phyloP scores from a whole-genome alignment of 352 stramenopile species.

The Phytophthora cryptogea region DNA sequence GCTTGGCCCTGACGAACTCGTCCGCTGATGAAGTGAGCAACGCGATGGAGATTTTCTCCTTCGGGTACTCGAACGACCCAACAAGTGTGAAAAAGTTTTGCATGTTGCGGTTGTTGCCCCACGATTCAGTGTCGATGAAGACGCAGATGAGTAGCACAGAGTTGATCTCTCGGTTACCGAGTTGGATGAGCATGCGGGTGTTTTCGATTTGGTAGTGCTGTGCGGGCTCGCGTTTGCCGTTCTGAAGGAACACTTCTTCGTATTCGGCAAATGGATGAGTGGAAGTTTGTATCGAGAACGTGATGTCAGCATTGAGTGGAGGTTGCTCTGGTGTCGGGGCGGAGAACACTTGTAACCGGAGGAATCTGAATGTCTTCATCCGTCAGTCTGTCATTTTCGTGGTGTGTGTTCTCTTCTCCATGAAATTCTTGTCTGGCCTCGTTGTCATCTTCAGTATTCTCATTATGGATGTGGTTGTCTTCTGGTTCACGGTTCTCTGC shows the following conservation, averaged over 20 bases:
- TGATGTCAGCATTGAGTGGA: constrained; percentile 11
- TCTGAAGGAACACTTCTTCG: constrained; percentile 21
- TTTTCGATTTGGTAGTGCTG: constrained; percentile 29
- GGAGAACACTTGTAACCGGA: constrained; percentile 17
- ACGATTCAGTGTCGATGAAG: constrained; percentile 39
- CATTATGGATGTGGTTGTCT: too few species aligned
- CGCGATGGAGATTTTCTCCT: constrained; percentile 35
- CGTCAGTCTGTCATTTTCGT: too few species aligned
- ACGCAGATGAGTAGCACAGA: constrained; percentile 35
- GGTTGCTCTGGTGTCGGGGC: constrained; percentile 15
- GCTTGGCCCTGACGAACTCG: constrained; percentile 34
- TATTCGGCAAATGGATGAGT: constrained; percentile 9
- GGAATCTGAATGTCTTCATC: constrained; percentile 3
- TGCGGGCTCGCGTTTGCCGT: constrained; percentile 25
- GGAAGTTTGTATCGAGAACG: constrained; percentile 13
- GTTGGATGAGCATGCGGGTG: constrained; percentile 2
- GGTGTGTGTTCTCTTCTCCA: too few species aligned
- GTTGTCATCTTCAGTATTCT: too few species aligned
- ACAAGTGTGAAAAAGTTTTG: constrained; percentile 41
- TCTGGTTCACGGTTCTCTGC: too few species aligned
- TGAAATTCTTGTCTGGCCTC: too few species aligned
- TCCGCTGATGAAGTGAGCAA: constrained; percentile 39
- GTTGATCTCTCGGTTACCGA: constrained; percentile 8
- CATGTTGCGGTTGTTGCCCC: constrained; percentile 28
- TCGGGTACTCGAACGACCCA: constrained; percentile 30